Conservation (phyloP, 176 grass and related monocot species). For the Musa beccarii region DNA sequence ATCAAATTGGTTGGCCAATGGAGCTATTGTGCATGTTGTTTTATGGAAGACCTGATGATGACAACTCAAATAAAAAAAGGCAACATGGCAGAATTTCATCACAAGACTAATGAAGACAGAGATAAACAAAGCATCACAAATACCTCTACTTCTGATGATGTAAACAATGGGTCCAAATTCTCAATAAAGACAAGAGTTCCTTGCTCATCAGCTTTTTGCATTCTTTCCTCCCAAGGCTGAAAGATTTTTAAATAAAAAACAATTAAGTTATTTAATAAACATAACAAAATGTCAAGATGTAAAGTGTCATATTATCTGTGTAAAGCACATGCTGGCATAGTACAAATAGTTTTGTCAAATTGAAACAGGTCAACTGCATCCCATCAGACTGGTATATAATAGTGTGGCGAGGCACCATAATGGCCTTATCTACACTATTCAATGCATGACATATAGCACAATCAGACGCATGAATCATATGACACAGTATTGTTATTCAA, state of each 20-base stretch:
- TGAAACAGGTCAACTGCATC: background rate
- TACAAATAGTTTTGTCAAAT: background rate
- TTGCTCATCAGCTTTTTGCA: conserved; percentile 34
- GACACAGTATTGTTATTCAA: too few species aligned
- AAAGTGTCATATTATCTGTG: background rate
- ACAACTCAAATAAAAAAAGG: background rate
- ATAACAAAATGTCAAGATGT: background rate
- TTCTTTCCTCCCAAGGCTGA: conserved; percentile 49
- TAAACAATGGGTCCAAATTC: conserved; percentile 71
- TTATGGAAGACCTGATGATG: background rate
- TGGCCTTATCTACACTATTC: too few species aligned
- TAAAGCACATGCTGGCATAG: too few species aligned
- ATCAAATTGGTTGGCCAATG: too few species aligned
- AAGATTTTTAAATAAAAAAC: conserved; percentile 27
- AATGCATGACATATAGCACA: too few species aligned
- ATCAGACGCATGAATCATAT: too few species aligned
- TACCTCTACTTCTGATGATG: conserved; percentile 73
- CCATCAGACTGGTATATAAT: too few species aligned
- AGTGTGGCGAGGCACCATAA: too few species aligned
- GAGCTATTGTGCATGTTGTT: background rate
- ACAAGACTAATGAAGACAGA: conserved; percentile 15
- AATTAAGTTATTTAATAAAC: background rate
- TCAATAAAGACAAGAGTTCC: conserved; percentile 66
- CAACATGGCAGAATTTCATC: conserved; percentile 1
- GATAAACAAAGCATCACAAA: background rate